Evolutionary conservation across 306 rosid species (phyloP), one percentile per base, ranked within the genome.

Genomic region (Glycine latifolia): DNA sequence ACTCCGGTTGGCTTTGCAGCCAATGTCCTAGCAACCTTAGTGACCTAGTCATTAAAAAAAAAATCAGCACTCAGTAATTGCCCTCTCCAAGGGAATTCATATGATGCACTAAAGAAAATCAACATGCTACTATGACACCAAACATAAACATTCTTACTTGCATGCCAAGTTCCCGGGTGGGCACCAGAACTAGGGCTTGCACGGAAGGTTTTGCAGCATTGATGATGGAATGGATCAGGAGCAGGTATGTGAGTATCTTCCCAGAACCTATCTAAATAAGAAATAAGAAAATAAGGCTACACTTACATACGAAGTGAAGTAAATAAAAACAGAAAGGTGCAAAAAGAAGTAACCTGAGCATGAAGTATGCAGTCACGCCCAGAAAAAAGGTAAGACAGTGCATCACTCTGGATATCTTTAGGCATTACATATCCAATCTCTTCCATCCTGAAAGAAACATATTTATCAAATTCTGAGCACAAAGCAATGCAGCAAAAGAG

Each of bases 131-230:
- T 41, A 68, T 53, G 31, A 54, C 31, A 87, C 13, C 20, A 20
- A 20, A 20, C 58, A 53, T 44, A 37, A 14, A 39, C 69, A 87
- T 67, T 75, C 92, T 91, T 91, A 91, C 98, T 86, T 93, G 99
- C 85, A 91, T 95, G 80, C 99, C 98, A 66, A 95, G 97, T 83
- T 95, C 99, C 84, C 98, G 89, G 37, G 99, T 93, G 79, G 97
- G 97, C 66, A 95, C 99, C 81, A 93, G 89, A 75, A 95, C 83
- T 20, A 95, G 79, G 37, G 98, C 98, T 83, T 93, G 99, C 75
- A 91, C 90, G 67, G 90, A 81, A 49, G 92, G 87, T 80, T 88
- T 93, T 55, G 26, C 52, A 78, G 90, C 70, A 58, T n/a, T n/a
- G n/a, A n/a, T n/a, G n/a, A n/a, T n/a, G n/a, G n/a, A n/a, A 84